Conservation (phyloP, 345 rosid species). For the Garcia nutans region DNA sequence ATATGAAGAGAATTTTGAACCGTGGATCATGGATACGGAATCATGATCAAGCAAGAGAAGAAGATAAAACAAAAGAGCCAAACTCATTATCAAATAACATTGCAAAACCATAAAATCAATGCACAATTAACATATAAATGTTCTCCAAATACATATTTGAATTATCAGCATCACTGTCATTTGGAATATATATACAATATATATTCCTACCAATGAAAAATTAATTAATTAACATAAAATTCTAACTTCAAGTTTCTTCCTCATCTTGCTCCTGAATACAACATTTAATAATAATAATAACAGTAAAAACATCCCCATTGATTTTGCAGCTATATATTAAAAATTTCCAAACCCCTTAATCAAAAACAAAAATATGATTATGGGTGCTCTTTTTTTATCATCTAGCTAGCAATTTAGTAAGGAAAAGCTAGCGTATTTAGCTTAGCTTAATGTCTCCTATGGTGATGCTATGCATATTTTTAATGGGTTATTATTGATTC, state of each 20-base stretch:
- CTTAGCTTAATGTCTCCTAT: too few species aligned
- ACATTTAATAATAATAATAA: neutral
- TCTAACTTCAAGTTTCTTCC: neutral
- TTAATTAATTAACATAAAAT: neutral
- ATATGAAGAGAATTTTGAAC: neutral
- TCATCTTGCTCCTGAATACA: neutral
- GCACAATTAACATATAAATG: too few species aligned
- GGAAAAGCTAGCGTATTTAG: neutral
- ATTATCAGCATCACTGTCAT: neutral
- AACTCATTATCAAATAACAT: neutral
- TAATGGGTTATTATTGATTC: slow-evolving; percentile 6
- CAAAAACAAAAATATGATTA: neutral
- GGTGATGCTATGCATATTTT: neutral
- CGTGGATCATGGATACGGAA: neutral
- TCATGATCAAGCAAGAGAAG: neutral
- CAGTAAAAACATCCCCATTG: neutral
- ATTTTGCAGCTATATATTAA: neutral
- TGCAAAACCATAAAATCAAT: too few species aligned
- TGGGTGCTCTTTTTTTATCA: too few species aligned
- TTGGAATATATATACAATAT: neutral
- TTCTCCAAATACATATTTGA: neutral
- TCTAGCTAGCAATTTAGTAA: neutral
- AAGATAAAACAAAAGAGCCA: too few species aligned
- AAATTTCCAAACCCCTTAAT: neutral
- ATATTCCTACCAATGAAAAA: neutral